These are phyloP conservation scores for Pleurotus giganteus DNA, from an alignment of 768 basidiomycete species.

Conservation along the genomic window DNA sequence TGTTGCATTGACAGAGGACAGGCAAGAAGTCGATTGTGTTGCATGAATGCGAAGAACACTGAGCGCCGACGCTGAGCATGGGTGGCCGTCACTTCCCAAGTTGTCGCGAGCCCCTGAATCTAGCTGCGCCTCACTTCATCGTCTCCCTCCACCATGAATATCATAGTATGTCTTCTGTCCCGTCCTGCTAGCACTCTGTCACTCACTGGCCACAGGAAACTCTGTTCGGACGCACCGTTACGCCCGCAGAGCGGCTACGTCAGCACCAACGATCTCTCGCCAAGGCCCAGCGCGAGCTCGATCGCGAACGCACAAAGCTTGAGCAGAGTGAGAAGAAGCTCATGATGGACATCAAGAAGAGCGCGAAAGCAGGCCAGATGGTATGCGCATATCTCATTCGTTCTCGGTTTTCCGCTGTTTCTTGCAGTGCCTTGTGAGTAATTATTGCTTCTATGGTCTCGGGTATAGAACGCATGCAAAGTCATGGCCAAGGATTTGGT, in stretches of 20 bases:
- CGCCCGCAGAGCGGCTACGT: constrained; percentile 93
- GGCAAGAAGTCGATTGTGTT: constrained; percentile 72
- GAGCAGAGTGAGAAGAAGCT: constrained; percentile 98
- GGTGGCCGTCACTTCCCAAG: not conserved
- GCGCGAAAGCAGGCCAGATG: constrained; percentile 93
- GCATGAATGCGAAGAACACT: constrained; percentile 63
- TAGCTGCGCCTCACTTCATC: constrained; percentile 9
- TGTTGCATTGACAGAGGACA: constrained; percentile 62
- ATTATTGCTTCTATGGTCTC: not conserved
- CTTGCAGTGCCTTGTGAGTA: constrained; percentile 3
- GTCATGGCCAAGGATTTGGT: constrained; percentile 99
- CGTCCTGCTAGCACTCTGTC: constrained; percentile 2
- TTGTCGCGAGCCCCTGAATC: not conserved
- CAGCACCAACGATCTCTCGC: constrained; percentile 95
- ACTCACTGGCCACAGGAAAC: constrained; percentile 63
- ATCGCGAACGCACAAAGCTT: constrained; percentile 90
- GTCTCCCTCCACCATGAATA: constrained; percentile 58
- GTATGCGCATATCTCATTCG: constrained; percentile 39
- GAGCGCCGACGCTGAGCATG: constrained; percentile 56
- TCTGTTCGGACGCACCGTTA: constrained; percentile 90
- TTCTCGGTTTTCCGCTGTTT: constrained; percentile 8
- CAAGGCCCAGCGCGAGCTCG: constrained; percentile 97
- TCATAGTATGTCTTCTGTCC: constrained; percentile 52
- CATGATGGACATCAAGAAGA: constrained; percentile 92
- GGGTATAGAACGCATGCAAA: constrained; percentile 91